phyloP scores from a whole-genome alignment of 495 filamentous ascomycete species.

The Trichoderma asperelloides region DNA sequence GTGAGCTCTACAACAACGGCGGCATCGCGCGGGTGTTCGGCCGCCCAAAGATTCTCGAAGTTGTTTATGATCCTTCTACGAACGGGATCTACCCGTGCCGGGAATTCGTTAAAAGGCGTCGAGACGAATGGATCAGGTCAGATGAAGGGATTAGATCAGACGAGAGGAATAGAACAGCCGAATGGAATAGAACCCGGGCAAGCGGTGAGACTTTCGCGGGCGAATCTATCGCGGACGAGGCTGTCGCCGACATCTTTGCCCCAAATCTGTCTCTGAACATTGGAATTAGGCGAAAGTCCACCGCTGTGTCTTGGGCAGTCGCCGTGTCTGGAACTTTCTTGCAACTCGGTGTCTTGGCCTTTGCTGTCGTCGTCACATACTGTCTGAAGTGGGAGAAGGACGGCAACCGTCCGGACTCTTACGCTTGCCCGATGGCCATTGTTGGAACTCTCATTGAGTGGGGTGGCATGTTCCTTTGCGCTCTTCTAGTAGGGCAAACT shows the following conservation, averaged over 20 bases:
- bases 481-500: neutral
- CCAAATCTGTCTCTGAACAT: neutral
- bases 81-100: neutral
- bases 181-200: no score
- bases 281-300: neutral
- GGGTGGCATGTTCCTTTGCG: neutral
- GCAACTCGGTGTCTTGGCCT: neutral
- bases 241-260: neutral
- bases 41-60: constrained; percentile 23
- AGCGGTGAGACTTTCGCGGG: no score
- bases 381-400: neutral
- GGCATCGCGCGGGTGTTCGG: constrained; percentile 24
- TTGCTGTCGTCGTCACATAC: neutral
- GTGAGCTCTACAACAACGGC: constrained; percentile 37
- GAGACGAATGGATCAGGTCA: neutral
- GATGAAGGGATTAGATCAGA: no score
- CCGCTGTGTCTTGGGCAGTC: neutral
- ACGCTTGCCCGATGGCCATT: neutral
- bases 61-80: constrained; percentile 9
- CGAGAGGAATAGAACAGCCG: no score
- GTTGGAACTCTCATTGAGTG: neutral
- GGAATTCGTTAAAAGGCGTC: neutral
- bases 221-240: neutral
- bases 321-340: neutral
- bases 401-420: neutral